Percentiles rank a stretch among this genome's conserved stretches.
phyloP scores from a whole-genome alignment of 495 filamentous ascomycete species.

The Daldinia loculata region DNA sequence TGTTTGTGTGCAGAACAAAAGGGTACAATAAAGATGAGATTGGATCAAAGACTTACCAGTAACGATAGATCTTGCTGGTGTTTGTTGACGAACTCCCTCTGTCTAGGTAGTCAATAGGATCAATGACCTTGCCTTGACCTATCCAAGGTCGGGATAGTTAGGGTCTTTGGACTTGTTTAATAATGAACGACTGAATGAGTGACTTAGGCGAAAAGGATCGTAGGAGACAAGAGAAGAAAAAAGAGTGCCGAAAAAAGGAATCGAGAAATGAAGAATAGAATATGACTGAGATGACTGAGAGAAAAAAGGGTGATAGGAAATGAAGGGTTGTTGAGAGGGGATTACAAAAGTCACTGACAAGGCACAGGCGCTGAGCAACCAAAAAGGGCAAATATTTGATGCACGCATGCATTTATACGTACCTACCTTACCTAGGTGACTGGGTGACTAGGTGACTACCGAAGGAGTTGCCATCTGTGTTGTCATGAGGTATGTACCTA shows the following conservation, averaged over 20 bases:
- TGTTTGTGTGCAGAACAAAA: conserved; percentile 29
- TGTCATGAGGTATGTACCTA: background rate
- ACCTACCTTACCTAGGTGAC: background rate
- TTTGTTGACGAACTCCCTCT: conserved; percentile 19
- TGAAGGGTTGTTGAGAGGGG: background rate
- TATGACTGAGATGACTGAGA: background rate
- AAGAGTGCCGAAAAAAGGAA: conserved; percentile 21
- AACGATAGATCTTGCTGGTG: conserved; percentile 13
- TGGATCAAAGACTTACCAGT: conserved; percentile 39
- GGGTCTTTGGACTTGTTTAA: conserved; percentile 13
- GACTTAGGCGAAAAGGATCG: conserved; percentile 21
- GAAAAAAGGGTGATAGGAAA: conserved; percentile 14
- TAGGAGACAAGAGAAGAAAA: conserved; percentile 30
- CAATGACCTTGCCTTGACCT: background rate
- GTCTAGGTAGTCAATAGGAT: conserved; percentile 11
- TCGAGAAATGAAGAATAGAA: conserved; percentile 22
- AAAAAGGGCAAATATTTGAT: background rate
- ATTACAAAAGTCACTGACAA: background rate
- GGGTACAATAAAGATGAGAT: conserved; percentile 10
- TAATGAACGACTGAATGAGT: conserved; percentile 38
- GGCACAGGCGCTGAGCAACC: conserved; percentile 1
- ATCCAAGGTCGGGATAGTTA: conserved; percentile 18
- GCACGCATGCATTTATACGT: background rate
- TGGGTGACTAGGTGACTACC: background rate
- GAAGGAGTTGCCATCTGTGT: background rate